Conservation (phyloP, 805 yeast genomes). For the Wickerhamomyces hampshirensis region DNA sequence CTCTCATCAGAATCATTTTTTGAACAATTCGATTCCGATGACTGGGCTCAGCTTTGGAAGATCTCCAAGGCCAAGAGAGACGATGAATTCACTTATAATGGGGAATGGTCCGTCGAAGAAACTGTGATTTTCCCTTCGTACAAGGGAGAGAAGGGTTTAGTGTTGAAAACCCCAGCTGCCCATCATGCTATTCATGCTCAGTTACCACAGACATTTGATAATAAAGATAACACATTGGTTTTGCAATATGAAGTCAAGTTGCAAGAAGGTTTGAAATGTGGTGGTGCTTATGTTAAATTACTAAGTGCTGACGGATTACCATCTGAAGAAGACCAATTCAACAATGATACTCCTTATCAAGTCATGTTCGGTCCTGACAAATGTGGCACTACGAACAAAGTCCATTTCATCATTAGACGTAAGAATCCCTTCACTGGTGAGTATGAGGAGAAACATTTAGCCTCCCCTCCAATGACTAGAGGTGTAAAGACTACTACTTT, state of each 20-base stretch:
- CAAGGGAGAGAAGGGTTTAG: constrained; percentile 68
- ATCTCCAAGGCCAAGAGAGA: constrained; percentile 53
- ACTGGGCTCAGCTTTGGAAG: constrained; percentile 45
- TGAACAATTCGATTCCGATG: constrained; percentile 54
- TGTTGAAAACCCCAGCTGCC: constrained; percentile 68
- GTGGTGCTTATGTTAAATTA: constrained; percentile 86
- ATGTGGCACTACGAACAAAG: constrained; percentile 77
- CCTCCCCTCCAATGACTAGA: constrained; percentile 53
- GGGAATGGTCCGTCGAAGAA: constrained; percentile 75
- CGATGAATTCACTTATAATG: constrained; percentile 56
- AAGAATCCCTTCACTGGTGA: constrained; percentile 49
- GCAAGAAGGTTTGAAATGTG: constrained; percentile 76
- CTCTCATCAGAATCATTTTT: constrained; percentile 46
- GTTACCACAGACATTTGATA: constrained; percentile 54
- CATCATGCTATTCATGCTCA: constrained; percentile 75
- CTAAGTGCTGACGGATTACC: constrained; percentile 41
- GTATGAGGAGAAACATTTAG: constrained; percentile 65
- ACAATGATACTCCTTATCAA: constrained; percentile 67
- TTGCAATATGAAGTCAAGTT: constrained; percentile 86
- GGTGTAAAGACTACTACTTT: constrained; percentile 53
- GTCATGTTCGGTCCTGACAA: constrained; percentile 94
- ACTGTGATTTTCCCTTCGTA: constrained; percentile 54
- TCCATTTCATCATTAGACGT: constrained; percentile 69
- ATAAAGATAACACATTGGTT: constrained; percentile 62
- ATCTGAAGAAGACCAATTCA: constrained; percentile 42